Percentiles rank a stretch among this genome's conserved stretches.
Conservation (phyloP, 75 land plant species). For the Pinus tabuliformis region DNA sequence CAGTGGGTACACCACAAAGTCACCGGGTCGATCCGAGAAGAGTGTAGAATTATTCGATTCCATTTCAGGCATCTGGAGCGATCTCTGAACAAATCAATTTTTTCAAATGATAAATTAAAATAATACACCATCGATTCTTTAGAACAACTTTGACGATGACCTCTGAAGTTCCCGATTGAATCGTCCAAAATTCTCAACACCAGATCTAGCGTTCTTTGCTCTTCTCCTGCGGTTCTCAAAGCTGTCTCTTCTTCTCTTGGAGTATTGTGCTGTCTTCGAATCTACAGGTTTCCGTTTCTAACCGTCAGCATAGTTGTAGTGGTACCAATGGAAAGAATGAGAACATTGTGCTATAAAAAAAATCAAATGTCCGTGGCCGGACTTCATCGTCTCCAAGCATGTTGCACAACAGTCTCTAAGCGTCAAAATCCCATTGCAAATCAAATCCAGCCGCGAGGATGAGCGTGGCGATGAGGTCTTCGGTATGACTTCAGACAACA, state of each 20-base stretch:
- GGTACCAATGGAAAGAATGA: constrained; percentile 65
- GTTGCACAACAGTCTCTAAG: constrained; percentile 54
- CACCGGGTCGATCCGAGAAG: too few relatives aligned
- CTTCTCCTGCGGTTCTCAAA: background rate
- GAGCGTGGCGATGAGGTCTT: background rate
- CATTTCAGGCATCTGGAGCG: too few relatives aligned
- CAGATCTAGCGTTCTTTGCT: constrained; percentile 19
- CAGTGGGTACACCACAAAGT: too few relatives aligned
- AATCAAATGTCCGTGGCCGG: constrained; percentile 47
- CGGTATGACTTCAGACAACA: background rate
- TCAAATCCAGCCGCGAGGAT: background rate
- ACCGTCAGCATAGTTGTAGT: background rate
- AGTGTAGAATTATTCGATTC: too few relatives aligned
- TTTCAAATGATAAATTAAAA: too few relatives aligned
- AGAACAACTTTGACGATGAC: constrained; percentile 14
- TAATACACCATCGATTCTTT: constrained; percentile 53
- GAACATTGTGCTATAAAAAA: constrained; percentile 89
- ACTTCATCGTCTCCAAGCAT: constrained; percentile 63
- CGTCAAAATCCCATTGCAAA: constrained; percentile 1
- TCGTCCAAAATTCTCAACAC: constrained; percentile 37
- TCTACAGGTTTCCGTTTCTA: background rate
- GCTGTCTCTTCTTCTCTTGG: background rate
- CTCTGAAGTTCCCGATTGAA: constrained; percentile 24
- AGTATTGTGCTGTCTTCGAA: background rate
- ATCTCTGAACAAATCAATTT: too few relatives aligned